Percentiles rank a stretch among this genome's conserved stretches.
Evolutionary conservation across 148 eudicot species (phyloP).

Genomic region (Rhododendron williamsianum): DNA sequence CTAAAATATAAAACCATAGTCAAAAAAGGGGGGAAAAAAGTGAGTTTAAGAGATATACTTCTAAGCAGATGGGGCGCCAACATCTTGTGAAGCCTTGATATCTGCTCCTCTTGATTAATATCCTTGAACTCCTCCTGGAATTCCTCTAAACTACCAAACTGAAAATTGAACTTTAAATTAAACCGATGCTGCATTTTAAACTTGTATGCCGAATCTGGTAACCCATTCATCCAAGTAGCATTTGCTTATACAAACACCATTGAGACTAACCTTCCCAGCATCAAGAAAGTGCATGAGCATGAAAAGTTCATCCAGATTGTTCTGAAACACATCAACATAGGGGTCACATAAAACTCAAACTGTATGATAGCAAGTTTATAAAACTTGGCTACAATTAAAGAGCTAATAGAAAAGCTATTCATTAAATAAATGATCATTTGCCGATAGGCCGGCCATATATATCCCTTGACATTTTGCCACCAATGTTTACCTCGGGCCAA

Average conservation of each 20-base stretch:
- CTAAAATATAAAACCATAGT: not conserved
- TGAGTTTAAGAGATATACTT: slow-evolving; percentile 42
- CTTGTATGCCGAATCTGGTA: not conserved
- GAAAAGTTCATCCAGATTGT: slow-evolving; percentile 98
- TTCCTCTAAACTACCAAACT: slow-evolving; percentile 95
- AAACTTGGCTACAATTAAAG: not conserved
- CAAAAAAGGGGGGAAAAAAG: not conserved
- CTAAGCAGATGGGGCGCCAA: slow-evolving; percentile 97
- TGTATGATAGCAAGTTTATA: not conserved
- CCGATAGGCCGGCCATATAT: not conserved
- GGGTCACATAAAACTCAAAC: not conserved
- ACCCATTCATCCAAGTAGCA: slow-evolving; percentile 7
- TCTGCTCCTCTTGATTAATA: slow-evolving; percentile 96
- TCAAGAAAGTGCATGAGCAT: slow-evolving; percentile 99
- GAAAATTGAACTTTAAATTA: slow-evolving; percentile 16
- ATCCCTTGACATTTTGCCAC: not conserved
- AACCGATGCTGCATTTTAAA: not conserved
- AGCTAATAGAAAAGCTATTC: not conserved
- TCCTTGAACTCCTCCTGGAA: slow-evolving; percentile 98
- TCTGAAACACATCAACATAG: slow-evolving; percentile 42
- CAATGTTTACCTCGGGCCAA: not conserved
- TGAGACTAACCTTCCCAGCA: slow-evolving; percentile 88
- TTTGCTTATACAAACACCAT: slow-evolving; percentile 7
- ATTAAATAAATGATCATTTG: not conserved
- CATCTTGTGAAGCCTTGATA: slow-evolving; percentile 94